Evolutionary conservation across 2,329 filamentous ascomycete genomes (phyloP).

Genomic region (Neofusicoccum cordaticola): DNA sequence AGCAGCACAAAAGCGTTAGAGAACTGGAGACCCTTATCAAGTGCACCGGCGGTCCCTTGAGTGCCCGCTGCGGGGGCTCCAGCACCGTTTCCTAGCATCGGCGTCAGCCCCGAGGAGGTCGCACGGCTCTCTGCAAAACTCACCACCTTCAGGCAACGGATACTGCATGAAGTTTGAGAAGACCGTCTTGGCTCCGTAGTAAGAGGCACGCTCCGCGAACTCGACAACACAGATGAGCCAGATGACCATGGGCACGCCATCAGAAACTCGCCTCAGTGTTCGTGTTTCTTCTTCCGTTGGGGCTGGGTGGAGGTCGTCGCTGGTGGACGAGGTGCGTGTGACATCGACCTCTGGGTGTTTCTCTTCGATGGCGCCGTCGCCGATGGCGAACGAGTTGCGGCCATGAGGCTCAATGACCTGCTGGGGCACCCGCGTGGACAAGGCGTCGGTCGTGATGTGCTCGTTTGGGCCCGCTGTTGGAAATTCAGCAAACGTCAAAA

Average conservation of each 20-base stretch:
- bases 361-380: slow-evolving; percentile 1
- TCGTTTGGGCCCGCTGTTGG: not conserved
- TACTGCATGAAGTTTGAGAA: slow-evolving; percentile 64
- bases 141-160: slow-evolving; percentile 48
- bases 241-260: slow-evolving; percentile 50
- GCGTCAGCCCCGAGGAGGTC: not conserved
- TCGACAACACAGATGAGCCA: slow-evolving; percentile 60
- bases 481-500: not conserved
- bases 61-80: slow-evolving; percentile 32
- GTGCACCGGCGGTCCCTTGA: slow-evolving; percentile 51
- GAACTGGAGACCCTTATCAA: slow-evolving; percentile 56
- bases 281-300: slow-evolving; percentile 49
- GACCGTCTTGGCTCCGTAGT: slow-evolving; percentile 55
- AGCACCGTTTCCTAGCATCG: slow-evolving; percentile 18
- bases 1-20: slow-evolving; percentile 54
- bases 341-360: not conserved
- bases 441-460: not conserved
- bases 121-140: not conserved
- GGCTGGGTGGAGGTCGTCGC: not conserved
- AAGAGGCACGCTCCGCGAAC: slow-evolving; percentile 60
- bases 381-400: not conserved
- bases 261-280: slow-evolving; percentile 51
- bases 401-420: not conserved
- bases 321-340: not conserved
- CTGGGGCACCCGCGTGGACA: not conserved